Percentiles rank a stretch among this genome's conserved stretches.
Evolutionary conservation across 805 yeast species (phyloP).

Genomic region (Saturnispora dispora): DNA sequence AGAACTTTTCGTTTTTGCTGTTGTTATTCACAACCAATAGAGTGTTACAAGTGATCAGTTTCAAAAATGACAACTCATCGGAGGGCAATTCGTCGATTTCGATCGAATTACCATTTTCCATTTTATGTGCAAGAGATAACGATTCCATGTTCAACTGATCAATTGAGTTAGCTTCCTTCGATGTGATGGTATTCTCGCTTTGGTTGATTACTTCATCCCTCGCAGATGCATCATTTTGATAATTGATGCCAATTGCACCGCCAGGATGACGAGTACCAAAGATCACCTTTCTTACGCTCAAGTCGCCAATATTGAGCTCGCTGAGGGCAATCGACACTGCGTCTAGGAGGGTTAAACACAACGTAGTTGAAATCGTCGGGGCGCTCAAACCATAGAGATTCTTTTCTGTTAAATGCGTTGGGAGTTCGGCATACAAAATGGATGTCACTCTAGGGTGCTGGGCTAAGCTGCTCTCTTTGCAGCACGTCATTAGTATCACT

Average conservation of each 20-base stretch:
- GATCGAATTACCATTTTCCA: slow-evolving; percentile 21
- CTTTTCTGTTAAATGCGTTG: slow-evolving; percentile 47
- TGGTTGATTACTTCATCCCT: not conserved
- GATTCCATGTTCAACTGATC: not conserved
- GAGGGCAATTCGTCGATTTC: slow-evolving; percentile 16
- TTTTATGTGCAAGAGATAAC: slow-evolving; percentile 9
- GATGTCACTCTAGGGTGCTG: slow-evolving; percentile 39
- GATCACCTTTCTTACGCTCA: slow-evolving; percentile 38
- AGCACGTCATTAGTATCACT: slow-evolving; percentile 55
- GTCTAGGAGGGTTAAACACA: slow-evolving; percentile 68
- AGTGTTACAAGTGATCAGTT: slow-evolving; percentile 30
- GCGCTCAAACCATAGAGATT: slow-evolving; percentile 73
- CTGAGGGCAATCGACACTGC: slow-evolving; percentile 67
- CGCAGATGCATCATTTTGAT: slow-evolving; percentile 1
- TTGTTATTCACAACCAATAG: slow-evolving; percentile 15
- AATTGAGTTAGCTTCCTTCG: not conserved
- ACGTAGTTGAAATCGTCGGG: slow-evolving; percentile 77
- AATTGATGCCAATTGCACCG: slow-evolving; percentile 69
- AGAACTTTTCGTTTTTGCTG: not conserved
- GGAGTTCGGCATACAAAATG: slow-evolving; percentile 54
- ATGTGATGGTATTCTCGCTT: not conserved
- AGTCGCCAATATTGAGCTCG: slow-evolving; percentile 55
- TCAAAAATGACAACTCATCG: slow-evolving; percentile 30
- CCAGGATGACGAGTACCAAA: slow-evolving; percentile 83
- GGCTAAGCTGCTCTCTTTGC: slow-evolving; percentile 46